phyloP scores from a whole-genome alignment of 1,284 basidiomycete genomes.

The Tremellales sp. region DNA sequence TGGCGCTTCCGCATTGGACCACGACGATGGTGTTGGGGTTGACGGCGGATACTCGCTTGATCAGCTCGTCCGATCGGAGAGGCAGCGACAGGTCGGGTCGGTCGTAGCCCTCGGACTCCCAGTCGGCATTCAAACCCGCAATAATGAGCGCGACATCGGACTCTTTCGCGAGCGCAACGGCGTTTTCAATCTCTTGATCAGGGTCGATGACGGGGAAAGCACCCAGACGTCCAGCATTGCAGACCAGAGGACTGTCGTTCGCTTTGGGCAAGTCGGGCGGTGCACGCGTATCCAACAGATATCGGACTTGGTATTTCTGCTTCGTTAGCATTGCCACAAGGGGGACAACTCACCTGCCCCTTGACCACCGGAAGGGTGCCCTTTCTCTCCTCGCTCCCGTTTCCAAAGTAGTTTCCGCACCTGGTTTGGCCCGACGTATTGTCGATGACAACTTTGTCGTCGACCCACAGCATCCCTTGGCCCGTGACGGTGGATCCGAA shows the following conservation, averaged over 20 bases:
- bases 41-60: slow-evolving; percentile 53
- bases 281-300: slow-evolving; percentile 18
- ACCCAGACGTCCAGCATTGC: slow-evolving; percentile 53
- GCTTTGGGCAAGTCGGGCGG: slow-evolving; percentile 2
- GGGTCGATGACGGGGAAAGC: slow-evolving; percentile 61
- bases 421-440: slow-evolving; percentile 56
- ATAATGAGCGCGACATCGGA: slow-evolving; percentile 61
- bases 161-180: slow-evolving; percentile 57
- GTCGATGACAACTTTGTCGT: slow-evolving; percentile 61
- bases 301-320: slow-evolving; percentile 16
- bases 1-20: slow-evolving; percentile 52
- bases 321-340: background rate
- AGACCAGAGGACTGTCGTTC: slow-evolving; percentile 9
- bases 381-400: slow-evolving; percentile 51
- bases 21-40: slow-evolving; percentile 57
- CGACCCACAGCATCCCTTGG: slow-evolving; percentile 54
- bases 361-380: slow-evolving; percentile 35
- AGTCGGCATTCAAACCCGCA: slow-evolving; percentile 59
- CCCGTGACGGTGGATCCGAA: slow-evolving; percentile 28
- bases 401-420: slow-evolving; percentile 36
- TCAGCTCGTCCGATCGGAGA: slow-evolving; percentile 54
- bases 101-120: slow-evolving; percentile 49
- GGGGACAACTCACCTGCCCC: slow-evolving; percentile 27
- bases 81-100: slow-evolving; percentile 50
- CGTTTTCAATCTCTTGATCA: slow-evolving; percentile 58